These are phyloP conservation scores for Ascochyta viciae-villosae DNA, from an alignment of 2,329 filamentous ascomycete species.

Conservation along the genomic window DNA sequence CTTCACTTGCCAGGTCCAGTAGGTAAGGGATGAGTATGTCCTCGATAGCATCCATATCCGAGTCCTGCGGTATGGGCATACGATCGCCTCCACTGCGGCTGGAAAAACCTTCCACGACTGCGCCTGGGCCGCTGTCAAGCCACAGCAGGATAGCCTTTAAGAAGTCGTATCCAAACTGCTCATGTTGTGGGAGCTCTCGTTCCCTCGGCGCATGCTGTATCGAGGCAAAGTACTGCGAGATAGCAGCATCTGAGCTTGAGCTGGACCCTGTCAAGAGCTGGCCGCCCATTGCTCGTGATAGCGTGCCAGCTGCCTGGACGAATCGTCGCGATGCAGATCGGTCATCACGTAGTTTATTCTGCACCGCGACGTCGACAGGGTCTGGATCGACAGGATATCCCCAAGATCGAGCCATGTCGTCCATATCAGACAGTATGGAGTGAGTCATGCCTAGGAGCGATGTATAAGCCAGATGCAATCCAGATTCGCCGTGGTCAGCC, in stretches of 20 bases:
- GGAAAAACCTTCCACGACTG: conserved; percentile 64
- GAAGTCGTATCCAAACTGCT: conserved; percentile 70
- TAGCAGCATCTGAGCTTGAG: conserved; percentile 37
- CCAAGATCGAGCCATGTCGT: conserved; percentile 63
- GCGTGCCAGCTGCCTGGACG: conserved; percentile 66
- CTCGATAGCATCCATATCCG: conserved; percentile 62
- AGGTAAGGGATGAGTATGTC: conserved; percentile 66
- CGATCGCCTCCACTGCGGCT: conserved; percentile 53
- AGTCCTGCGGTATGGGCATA: conserved; percentile 61
- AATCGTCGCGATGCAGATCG: conserved; percentile 66
- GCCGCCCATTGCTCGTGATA: conserved; percentile 64
- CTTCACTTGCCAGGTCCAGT: conserved; percentile 58
- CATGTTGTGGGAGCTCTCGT: conserved; percentile 43
- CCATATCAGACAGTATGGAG: conserved; percentile 61
- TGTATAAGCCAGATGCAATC: conserved; percentile 54
- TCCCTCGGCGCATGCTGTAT: conserved; percentile 56
- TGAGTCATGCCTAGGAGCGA: conserved; percentile 49
- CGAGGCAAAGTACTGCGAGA: conserved; percentile 56
- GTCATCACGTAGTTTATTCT: conserved; percentile 63
- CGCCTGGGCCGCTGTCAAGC: conserved; percentile 65
- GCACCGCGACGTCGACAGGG: conserved; percentile 59
- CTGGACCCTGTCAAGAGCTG: conserved; percentile 55
- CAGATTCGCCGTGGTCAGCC: conserved; percentile 33
- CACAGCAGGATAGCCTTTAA: conserved; percentile 68
- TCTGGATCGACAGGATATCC: conserved; percentile 65